These are phyloP conservation scores for Colletotrichum limetticola DNA, from an alignment of 2,329 filamentous ascomycete species.

Conservation along the genomic window DNA sequence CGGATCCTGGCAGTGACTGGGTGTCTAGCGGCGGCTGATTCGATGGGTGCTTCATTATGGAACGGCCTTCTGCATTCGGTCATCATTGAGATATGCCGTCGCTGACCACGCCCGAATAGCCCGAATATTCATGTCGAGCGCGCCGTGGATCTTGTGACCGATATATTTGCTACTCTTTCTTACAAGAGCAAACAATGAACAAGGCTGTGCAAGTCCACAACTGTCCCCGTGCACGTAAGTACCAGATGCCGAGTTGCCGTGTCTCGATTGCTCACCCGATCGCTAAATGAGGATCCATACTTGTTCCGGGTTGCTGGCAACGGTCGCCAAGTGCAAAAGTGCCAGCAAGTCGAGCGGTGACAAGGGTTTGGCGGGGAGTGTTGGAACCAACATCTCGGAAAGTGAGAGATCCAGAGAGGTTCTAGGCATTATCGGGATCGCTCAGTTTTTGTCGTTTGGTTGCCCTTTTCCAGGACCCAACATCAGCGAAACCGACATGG, in stretches of 20 bases:
- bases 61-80: neutral
- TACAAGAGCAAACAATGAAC: neutral
- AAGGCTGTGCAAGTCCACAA: neutral
- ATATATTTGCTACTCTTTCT: neutral
- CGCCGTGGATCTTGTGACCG: neutral
- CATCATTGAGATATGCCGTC: neutral
- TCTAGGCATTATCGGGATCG: slow-evolving; percentile 25
- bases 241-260: neutral
- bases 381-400: neutral
- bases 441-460: slow-evolving; percentile 33
- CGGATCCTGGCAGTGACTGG: neutral
- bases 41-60: neutral
- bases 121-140: neutral
- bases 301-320: slow-evolving; percentile 13
- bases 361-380: neutral
- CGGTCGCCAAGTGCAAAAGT: neutral
- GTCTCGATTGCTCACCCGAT: neutral
- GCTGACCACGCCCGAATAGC: neutral
- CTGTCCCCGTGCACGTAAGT: neutral
- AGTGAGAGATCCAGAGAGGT: neutral
- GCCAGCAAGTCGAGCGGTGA: neutral
- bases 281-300: neutral
- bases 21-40: neutral
- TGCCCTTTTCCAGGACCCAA: slow-evolving; percentile 31
- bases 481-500: slow-evolving; percentile 18